Base-by-base conservation (phyloP, 2,329 filamentous ascomycete genomes). In the Neocatenulostroma microsporum region DNA sequence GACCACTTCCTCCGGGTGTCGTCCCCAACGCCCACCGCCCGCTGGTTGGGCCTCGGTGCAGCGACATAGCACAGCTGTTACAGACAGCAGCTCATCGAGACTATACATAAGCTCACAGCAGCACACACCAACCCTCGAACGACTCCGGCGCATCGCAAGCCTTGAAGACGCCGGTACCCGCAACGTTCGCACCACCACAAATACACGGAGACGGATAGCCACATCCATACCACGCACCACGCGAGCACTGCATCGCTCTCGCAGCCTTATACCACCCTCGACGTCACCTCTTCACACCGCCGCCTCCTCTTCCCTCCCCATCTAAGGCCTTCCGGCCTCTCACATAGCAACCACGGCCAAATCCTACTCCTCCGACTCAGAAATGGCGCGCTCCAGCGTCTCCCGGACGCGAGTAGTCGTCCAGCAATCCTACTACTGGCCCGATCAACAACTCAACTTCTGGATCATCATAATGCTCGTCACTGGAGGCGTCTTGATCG, bases 401-500 rank as follows among this genome's bases (percentile, higher is more conserved):
- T 41, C 44, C 6, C 41, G 62, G 57, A 45, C 50, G 27, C 47
- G 55, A 30, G 60, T 67, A 14, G 58, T 69, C 30, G 63, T 69
- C 24, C 62, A 65, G 20, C 58, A 69, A 46, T 67, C 69, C 50
- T 80, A 79, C 62, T 72, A 70, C 62, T 81, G 76, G 76, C 76
- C 76, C 3, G 75, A 80, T 56, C 63, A 73, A 32, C 75, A 79
- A 50, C 67, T 81, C 46, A 79, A 80, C 51, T 59, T 78, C 50
- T 81, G 76, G 76, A 72, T 75, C 36, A 70, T 80, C 48, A 63
- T 78, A 47, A 76, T 80, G 55, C 64, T 80, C 12, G 70, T 68
- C 1, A 69, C 71, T 2, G 73, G 73, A 9, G 67, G 72, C 18
- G 69, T 70, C 35, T 69, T 76, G 37, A 61, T 80, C 2, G 76